These are phyloP conservation scores for Diaporthe batatas DNA, from an alignment of 2,329 filamentous ascomycete species.

Conservation along the genomic window DNA sequence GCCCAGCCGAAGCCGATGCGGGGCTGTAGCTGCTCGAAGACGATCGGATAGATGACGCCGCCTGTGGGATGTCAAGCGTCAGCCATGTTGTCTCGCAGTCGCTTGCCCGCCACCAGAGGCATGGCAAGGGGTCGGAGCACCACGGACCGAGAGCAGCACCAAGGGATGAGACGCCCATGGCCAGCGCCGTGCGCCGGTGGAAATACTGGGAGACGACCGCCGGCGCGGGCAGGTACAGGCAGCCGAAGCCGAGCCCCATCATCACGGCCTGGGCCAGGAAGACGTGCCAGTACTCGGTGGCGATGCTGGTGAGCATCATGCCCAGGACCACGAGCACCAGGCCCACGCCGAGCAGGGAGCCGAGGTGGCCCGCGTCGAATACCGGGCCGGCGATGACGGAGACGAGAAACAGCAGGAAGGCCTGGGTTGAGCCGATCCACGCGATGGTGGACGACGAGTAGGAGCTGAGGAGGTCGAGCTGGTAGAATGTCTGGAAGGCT, in stretches of 20 bases:
- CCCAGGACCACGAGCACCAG: slow-evolving; percentile 54
- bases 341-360: slow-evolving; percentile 52
- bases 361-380: slow-evolving; percentile 58
- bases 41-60: slow-evolving; percentile 52
- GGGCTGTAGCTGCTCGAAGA: slow-evolving; percentile 45
- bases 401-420: slow-evolving; percentile 56
- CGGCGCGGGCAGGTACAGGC: slow-evolving; percentile 52
- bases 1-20: slow-evolving; percentile 48
- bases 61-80: background rate
- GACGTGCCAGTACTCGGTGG: slow-evolving; percentile 58
- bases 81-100: background rate
- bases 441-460: slow-evolving; percentile 57
- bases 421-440: slow-evolving; percentile 60
- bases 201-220: slow-evolving; percentile 58
- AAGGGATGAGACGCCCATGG: slow-evolving; percentile 49
- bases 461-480: slow-evolving; percentile 50
- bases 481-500: slow-evolving; percentile 60
- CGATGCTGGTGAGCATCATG: slow-evolving; percentile 60
- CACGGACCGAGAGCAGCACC: slow-evolving; percentile 49
- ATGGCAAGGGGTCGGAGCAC: no score
- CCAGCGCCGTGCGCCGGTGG: slow-evolving; percentile 48
- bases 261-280: slow-evolving; percentile 56
- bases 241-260: slow-evolving; percentile 54
- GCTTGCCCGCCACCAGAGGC: no score
- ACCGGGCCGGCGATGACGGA: slow-evolving; percentile 57